Base-by-base conservation (phyloP, 768 basidiomycete species). In the Xerocomus spinulosus region DNA sequence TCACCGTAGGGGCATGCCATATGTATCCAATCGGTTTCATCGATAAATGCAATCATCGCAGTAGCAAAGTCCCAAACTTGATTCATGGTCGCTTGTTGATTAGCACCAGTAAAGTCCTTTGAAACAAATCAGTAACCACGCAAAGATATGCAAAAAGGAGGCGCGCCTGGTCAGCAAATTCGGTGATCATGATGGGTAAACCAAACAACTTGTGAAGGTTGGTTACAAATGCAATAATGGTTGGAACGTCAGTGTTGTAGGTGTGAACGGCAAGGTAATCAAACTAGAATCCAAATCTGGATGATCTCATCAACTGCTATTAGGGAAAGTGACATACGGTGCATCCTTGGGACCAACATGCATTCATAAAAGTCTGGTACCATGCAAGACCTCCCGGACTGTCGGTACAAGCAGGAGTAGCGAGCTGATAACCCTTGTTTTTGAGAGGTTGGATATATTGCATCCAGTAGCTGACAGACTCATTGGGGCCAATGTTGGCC, bases 381-480 rank as follows among this genome's bases (percentile, higher is more conserved):
- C 92, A 96, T 0, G 52, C 24, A 9, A 77, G 61, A 33, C 90
- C 91, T 29, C 58, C 56, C 1, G 77, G 70, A 35, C 75, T 76
- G 24, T 80, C 78, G 15, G 88, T 86, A 47, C 76, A 75, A 17
- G 87, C 84, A 23, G 93, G 89, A 14, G 80, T 75, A 50, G 80
- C 64, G 29, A 87, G 69, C 2, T 50, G 53, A 68, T 82, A 84
- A 18, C 88, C 90, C 32, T 73, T 38, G 14, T 54, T 32, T 43
- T 71, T 65, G 50, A 88, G 73, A 40, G 83, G 83, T 9, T 78
- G 34, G 46, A 93, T 74, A 65, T 85, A 73, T 41, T 77, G 43
- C 57, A 69, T 70, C 84, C 84, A 94, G 40, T 87, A 58, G 0
- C 41, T 0, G 23, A 73, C 78, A 40, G 72, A 87, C 7, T 68